Percentiles rank a stretch among this genome's conserved stretches.
phyloP scores from a whole-genome alignment of 331 rosid genomes.

The Arachis monticola region DNA sequence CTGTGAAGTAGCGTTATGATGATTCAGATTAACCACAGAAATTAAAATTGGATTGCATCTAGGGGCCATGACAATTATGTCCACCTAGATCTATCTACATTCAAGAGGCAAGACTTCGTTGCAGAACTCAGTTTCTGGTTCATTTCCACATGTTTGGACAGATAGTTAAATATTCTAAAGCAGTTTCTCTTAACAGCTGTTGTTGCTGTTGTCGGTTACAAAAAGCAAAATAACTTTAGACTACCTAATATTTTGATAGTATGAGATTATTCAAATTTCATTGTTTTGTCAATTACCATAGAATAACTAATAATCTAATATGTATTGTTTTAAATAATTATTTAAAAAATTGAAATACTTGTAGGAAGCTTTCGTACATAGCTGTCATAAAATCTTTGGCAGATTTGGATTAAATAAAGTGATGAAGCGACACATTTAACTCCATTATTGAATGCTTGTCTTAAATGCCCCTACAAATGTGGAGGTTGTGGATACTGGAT shows the following conservation, averaged over 20 bases:
- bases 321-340: not conserved
- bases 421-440: not conserved
- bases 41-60: slow-evolving; percentile 22
- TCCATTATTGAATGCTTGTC: not conserved
- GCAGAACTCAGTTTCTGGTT: not conserved
- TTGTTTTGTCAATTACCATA: too few relatives aligned
- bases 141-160: not conserved
- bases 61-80: not conserved
- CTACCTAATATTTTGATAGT: not conserved
- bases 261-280: too few relatives aligned
- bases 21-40: slow-evolving; percentile 16
- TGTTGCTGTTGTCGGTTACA: too few relatives aligned
- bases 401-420: slow-evolving; percentile 25
- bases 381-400: slow-evolving; percentile 14
- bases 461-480: too few relatives aligned
- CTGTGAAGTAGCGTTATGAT: slow-evolving; percentile 49
- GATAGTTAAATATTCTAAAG: not conserved
- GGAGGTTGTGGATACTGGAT: too few relatives aligned
- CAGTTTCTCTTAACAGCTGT: not conserved
- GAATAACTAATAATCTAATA: too few relatives aligned
- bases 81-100: not conserved
- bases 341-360: not conserved
- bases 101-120: not conserved
- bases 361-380: not conserved
- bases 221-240: not conserved